Evolutionary conservation across 345 rosid species (phyloP).

Genomic region (Eucalyptus tenuipes): DNA sequence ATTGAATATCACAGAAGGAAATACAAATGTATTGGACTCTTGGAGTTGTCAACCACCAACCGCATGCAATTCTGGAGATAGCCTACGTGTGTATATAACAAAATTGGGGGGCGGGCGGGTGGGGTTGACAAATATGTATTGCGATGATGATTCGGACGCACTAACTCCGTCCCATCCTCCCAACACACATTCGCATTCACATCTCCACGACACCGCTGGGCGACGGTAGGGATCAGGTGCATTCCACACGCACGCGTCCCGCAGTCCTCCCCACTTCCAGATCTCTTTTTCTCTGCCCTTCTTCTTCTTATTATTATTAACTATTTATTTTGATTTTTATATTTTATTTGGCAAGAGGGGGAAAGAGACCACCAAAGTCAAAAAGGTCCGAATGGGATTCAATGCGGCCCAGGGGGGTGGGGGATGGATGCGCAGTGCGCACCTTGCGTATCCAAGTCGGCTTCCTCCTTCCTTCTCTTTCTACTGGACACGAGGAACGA

Average conservation of each 20-base stretch:
- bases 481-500: neutral
- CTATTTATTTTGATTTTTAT: neutral
- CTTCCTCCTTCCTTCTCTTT: neutral
- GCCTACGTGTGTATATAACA: neutral
- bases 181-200: no score
- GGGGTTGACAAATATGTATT: neutral
- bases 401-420: neutral
- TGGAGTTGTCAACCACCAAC: neutral
- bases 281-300: no score
- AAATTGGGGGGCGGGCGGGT: neutral
- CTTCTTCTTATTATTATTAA: no score
- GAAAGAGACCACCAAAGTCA: neutral
- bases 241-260: neutral
- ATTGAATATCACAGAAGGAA: neutral
- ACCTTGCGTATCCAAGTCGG: slow-evolving; percentile 10
- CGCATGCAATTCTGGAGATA: neutral
- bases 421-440: neutral
- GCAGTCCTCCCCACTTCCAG: neutral
- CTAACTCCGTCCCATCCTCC: no score
- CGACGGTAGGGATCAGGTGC: neutral
- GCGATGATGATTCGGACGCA: neutral
- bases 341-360: neutral
- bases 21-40: neutral
- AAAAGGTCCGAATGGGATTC: neutral
- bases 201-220: neutral